A percentile compares a stretch with the other conserved stretches of the same genome.
phyloP scores from a whole-genome alignment of 2,329 filamentous ascomycete species.

The Neurospora sp. region DNA sequence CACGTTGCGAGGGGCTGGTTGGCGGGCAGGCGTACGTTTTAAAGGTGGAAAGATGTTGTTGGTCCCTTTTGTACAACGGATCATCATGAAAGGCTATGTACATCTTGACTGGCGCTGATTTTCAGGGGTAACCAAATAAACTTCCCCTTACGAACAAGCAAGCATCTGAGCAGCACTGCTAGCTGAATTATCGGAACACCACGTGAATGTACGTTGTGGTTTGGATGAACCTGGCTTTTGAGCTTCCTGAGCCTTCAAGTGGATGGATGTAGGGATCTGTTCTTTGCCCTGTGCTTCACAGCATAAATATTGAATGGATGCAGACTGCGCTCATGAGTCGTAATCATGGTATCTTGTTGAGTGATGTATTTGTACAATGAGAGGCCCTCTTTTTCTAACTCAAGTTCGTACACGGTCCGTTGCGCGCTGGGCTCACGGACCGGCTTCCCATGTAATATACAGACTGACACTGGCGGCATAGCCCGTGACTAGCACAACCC shows the following conservation, averaged over 20 bases:
- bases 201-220: not conserved
- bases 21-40: not conserved
- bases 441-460: not conserved
- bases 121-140: not conserved
- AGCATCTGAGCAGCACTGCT: not conserved
- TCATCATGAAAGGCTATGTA: not conserved
- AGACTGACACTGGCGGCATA: not conserved
- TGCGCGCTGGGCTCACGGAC: not conserved
- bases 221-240: not conserved
- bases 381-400: not conserved
- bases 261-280: not conserved
- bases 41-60: not conserved
- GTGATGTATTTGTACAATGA: not conserved
- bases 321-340: not conserved
- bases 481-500: not conserved
- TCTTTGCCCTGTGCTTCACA: not conserved
- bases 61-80: not conserved
- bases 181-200: not conserved
- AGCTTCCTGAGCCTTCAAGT: not conserved
- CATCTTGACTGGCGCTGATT: not conserved
- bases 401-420: not conserved
- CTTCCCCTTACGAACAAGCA: not conserved
- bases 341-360: not conserved
- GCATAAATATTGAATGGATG: not conserved
- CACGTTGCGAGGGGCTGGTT: not conserved